Percentiles rank a stretch among this genome's conserved stretches.
Evolutionary conservation across 2,329 filamentous ascomycete genomes (phyloP).

Genomic region (Cephalotrichum gorgonifer): DNA sequence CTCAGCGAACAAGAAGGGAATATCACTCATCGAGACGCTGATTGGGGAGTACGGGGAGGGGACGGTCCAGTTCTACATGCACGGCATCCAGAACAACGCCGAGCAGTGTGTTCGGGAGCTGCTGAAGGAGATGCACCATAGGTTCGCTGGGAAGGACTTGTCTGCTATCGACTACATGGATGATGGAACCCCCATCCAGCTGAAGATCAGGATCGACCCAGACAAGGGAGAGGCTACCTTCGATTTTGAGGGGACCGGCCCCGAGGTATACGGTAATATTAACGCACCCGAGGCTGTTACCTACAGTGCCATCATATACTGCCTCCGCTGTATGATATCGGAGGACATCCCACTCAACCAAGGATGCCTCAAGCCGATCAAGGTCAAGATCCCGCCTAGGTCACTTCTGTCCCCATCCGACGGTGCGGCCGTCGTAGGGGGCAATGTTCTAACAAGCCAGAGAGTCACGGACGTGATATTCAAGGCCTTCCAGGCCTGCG

Average conservation of each 20-base stretch:
- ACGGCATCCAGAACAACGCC: constrained; percentile 68
- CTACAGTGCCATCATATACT: constrained; percentile 82
- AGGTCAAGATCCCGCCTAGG: constrained; percentile 61
- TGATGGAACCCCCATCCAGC: constrained; percentile 65
- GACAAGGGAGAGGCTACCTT: constrained; percentile 69
- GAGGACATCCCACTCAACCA: constrained; percentile 80
- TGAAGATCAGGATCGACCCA: constrained; percentile 65
- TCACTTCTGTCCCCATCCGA: constrained; percentile 68
- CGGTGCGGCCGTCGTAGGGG: constrained; percentile 70
- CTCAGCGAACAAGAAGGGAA: constrained; percentile 76
- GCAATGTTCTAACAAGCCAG: constrained; percentile 53
- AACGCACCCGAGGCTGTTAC: constrained; percentile 77
- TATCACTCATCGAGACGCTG: constrained; percentile 65
- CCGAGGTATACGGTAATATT: constrained; percentile 70
- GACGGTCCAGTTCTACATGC: constrained; percentile 78
- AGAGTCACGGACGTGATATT: constrained; percentile 34
- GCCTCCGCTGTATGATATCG: constrained; percentile 65
- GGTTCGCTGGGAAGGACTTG: constrained; percentile 61
- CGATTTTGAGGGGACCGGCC: constrained; percentile 70
- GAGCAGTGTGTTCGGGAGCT: constrained; percentile 64
- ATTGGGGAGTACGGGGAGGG: constrained; percentile 70
- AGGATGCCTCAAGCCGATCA: constrained; percentile 66
- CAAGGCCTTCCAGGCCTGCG: constrained; percentile 70
- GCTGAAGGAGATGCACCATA: constrained; percentile 58
- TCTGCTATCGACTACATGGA: constrained; percentile 74